These are phyloP conservation scores for Apostasia ramifera DNA, from an alignment of 106 monocot species.

Conservation along the genomic window DNA sequence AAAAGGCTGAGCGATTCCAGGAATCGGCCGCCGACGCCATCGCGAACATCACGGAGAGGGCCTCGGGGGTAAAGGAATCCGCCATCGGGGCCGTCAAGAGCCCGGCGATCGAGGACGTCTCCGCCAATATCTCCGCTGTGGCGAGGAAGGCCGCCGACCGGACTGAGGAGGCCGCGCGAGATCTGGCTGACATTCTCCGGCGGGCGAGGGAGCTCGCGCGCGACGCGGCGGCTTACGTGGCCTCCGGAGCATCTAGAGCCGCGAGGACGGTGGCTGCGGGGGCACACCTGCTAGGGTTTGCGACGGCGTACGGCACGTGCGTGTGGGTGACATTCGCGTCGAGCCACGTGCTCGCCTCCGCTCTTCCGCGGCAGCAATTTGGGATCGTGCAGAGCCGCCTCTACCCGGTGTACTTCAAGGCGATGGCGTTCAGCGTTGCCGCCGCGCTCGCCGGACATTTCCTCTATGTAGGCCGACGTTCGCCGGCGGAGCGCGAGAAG, in stretches of 20 bases:
- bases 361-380: conserved; percentile 72
- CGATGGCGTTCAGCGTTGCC: conserved; percentile 26
- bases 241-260: conserved; percentile 1
- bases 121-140: conserved; percentile 8
- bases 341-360: conserved; percentile 55
- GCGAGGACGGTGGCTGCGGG: conserved; percentile 18
- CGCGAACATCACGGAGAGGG: conserved; percentile 11
- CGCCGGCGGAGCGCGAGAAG: conserved; percentile 25
- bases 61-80: conserved; percentile 1
- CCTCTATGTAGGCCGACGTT: conserved; percentile 10
- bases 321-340: conserved; percentile 90
- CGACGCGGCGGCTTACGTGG: conserved; percentile 22
- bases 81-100: not conserved
- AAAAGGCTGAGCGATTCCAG: not conserved
- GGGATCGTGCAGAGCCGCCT: conserved; percentile 75
- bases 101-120: not conserved
- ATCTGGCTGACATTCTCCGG: conserved; percentile 36
- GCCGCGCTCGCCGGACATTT: conserved; percentile 32
- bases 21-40: not conserved
- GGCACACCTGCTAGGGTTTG: conserved; percentile 45
- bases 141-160: conserved; percentile 10
- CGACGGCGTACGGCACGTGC: conserved; percentile 51
- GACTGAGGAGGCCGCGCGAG: conserved; percentile 7
- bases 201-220: conserved; percentile 28
- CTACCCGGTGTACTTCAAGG: conserved; percentile 79